Conservation (phyloP, 495 filamentous ascomycete species). For the Penicillium bovifimosum region DNA sequence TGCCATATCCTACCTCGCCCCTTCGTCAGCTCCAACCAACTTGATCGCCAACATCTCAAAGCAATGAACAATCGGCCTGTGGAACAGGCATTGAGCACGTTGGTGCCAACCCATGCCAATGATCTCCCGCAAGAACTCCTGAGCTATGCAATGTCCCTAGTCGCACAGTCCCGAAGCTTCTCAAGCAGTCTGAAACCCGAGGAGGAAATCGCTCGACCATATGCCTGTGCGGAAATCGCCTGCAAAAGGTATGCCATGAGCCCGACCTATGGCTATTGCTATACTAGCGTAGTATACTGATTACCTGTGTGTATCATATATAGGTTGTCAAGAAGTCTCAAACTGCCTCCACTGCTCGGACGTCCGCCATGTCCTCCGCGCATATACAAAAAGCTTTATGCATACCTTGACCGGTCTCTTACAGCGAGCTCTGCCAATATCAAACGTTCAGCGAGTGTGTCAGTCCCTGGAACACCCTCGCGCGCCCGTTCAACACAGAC, state of each 20-base stretch:
- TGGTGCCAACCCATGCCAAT: conserved; percentile 72
- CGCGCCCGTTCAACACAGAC: conserved; percentile 25
- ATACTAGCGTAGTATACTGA: conserved; percentile 8
- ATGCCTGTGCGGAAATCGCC: conserved; percentile 87
- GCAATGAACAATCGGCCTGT: conserved; percentile 57
- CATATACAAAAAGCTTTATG: conserved; percentile 79
- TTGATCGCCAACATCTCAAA: conserved; percentile 1
- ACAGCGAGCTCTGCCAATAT: conserved; percentile 33
- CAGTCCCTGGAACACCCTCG: conserved; percentile 27
- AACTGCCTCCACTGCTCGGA: conserved; percentile 75
- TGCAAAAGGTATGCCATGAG: conserved; percentile 63
- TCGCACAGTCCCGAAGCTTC: conserved; percentile 79
- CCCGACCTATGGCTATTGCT: background rate
- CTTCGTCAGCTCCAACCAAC: background rate
- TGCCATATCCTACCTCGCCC: background rate
- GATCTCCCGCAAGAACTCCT: conserved; percentile 69
- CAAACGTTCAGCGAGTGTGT: conserved; percentile 28
- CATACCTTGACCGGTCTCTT: conserved; percentile 70
- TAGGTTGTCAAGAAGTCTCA: conserved; percentile 75
- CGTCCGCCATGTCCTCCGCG: conserved; percentile 77
- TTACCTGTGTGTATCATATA: background rate
- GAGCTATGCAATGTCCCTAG: conserved; percentile 69
- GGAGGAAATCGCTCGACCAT: conserved; percentile 81
- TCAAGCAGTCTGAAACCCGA: conserved; percentile 76
- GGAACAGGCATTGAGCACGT: conserved; percentile 66